These are phyloP conservation scores for Hypoxylon subgilvum DNA, from an alignment of 495 filamentous ascomycete genomes.

Conservation along the genomic window DNA sequence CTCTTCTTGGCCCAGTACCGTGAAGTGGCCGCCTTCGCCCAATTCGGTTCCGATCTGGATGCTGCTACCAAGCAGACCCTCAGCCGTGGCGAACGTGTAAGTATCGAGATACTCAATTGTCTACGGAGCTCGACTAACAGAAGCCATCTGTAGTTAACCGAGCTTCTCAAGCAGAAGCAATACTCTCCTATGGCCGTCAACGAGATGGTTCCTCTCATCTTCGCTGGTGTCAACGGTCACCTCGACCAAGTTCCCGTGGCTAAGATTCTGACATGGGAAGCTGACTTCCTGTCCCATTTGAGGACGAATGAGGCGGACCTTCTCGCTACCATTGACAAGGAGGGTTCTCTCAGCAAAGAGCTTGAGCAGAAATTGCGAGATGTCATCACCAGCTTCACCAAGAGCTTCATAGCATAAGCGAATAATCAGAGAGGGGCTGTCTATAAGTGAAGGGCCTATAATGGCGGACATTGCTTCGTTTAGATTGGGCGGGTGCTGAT, in stretches of 20 bases:
- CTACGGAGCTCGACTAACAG: conserved; percentile 41
- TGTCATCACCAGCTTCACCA: conserved; percentile 80
- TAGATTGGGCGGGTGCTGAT: conserved; percentile 52
- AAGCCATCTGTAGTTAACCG: conserved; percentile 65
- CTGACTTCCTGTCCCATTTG: conserved; percentile 90
- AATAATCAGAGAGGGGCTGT: conserved; percentile 49
- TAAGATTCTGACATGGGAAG: conserved; percentile 89
- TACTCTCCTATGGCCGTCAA: conserved; percentile 98
- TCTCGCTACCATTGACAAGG: conserved; percentile 87
- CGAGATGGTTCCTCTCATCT: conserved; percentile 99
- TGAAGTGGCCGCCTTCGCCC: conserved; percentile 99
- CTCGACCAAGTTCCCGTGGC: conserved; percentile 84
- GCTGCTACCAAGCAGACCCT: conserved; percentile 99
- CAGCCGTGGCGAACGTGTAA: conserved; percentile 96
- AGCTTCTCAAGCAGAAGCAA: conserved; percentile 99
- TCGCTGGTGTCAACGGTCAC: conserved; percentile 96
- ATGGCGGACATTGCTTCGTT: conserved; percentile 51
- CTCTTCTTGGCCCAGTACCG: conserved; percentile 99
- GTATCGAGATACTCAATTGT: conserved; percentile 33
- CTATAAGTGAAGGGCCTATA: conserved; percentile 53
- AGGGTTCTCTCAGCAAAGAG: conserved; percentile 95
- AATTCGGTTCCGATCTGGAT: conserved; percentile 99
- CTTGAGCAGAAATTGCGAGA: conserved; percentile 87
- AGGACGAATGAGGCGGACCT: conserved; percentile 87
- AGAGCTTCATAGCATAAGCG: conserved; percentile 74